Conservation (phyloP, 1,284 basidiomycete species). For the Laetiporus sulphureus region DNA sequence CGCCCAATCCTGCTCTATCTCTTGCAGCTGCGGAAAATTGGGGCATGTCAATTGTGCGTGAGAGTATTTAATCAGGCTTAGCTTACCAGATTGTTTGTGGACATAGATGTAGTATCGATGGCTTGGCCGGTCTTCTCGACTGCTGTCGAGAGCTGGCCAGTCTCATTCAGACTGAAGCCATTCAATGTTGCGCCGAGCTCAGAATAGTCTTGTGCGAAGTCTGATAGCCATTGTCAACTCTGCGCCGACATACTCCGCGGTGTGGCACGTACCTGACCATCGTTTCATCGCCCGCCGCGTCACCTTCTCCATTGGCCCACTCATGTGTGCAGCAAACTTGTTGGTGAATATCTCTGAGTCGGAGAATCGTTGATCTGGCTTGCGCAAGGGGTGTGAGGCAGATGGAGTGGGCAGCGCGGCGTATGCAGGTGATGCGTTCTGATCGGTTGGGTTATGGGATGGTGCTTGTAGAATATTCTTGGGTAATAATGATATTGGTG, state of each 20-base stretch:
- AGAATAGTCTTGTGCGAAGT: slow-evolving; percentile 85
- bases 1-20: slow-evolving; percentile 88
- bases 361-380: slow-evolving; percentile 89
- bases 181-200: slow-evolving; percentile 96
- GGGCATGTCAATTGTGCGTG: slow-evolving; percentile 1
- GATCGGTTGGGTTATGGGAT: slow-evolving; percentile 88
- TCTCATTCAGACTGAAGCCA: slow-evolving; percentile 90
- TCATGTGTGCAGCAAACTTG: slow-evolving; percentile 91
- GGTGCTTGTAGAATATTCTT: slow-evolving; percentile 96
- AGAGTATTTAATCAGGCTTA: not conserved
- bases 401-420: slow-evolving; percentile 85
- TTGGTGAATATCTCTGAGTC: slow-evolving; percentile 97
- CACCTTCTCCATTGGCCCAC: slow-evolving; percentile 92
- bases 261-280: slow-evolving; percentile 72
- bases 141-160: slow-evolving; percentile 62
- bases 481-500: slow-evolving; percentile 84
- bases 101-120: slow-evolving; percentile 89
- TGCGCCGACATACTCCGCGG: not conserved
- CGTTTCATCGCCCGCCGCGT: slow-evolving; percentile 88
- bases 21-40: slow-evolving; percentile 61
- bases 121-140: slow-evolving; percentile 95
- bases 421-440: slow-evolving; percentile 69
- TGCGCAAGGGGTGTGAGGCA: slow-evolving; percentile 76
- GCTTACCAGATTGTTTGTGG: slow-evolving; percentile 81
- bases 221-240: slow-evolving; percentile 30